Percentiles rank a stretch among this genome's conserved stretches.
phyloP scores from a whole-genome alignment of 2,329 filamentous ascomycete genomes.

The Beauveria caledonica region DNA sequence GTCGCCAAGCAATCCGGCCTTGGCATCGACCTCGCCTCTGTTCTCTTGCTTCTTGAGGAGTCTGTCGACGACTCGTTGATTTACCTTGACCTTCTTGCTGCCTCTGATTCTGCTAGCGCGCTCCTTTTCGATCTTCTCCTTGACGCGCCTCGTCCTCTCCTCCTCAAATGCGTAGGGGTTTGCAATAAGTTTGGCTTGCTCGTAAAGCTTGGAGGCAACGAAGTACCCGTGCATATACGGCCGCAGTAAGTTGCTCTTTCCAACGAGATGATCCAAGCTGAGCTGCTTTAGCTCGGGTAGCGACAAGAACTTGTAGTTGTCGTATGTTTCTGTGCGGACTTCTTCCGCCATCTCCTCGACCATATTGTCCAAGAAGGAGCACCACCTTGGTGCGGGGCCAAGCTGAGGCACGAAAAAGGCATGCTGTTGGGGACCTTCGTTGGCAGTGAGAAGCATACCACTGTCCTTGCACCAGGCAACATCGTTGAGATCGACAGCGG shows the following conservation, averaged over 20 bases:
- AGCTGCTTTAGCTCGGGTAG: slow-evolving; percentile 76
- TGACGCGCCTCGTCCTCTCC: slow-evolving; percentile 80
- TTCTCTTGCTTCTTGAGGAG: slow-evolving; percentile 57
- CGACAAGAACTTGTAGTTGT: slow-evolving; percentile 98
- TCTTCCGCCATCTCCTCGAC: slow-evolving; percentile 98
- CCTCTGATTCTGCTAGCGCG: slow-evolving; percentile 90
- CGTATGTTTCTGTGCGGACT: slow-evolving; percentile 73
- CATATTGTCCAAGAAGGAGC: slow-evolving; percentile 90
- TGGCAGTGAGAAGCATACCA: slow-evolving; percentile 93
- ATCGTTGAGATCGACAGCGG: slow-evolving; percentile 87
- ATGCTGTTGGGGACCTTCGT: slow-evolving; percentile 92
- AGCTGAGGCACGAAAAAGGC: slow-evolving; percentile 92
- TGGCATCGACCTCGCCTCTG: slow-evolving; percentile 47
- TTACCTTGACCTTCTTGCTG: slow-evolving; percentile 96
- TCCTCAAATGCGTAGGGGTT: slow-evolving; percentile 94
- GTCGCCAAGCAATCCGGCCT: slow-evolving; percentile 67
- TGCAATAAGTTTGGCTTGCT: slow-evolving; percentile 84
- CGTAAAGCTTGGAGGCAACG: slow-evolving; percentile 88
- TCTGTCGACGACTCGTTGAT: slow-evolving; percentile 71
- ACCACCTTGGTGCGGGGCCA: slow-evolving; percentile 91
- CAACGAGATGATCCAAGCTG: slow-evolving; percentile 80
- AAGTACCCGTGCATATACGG: slow-evolving; percentile 99
- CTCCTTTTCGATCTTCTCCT: slow-evolving; percentile 94
- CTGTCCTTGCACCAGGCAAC: slow-evolving; percentile 88
- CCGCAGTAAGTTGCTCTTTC: slow-evolving; percentile 78